Base-by-base conservation (phyloP, 1,139 yeast species). In the Suhomyces choctaworum region DNA sequence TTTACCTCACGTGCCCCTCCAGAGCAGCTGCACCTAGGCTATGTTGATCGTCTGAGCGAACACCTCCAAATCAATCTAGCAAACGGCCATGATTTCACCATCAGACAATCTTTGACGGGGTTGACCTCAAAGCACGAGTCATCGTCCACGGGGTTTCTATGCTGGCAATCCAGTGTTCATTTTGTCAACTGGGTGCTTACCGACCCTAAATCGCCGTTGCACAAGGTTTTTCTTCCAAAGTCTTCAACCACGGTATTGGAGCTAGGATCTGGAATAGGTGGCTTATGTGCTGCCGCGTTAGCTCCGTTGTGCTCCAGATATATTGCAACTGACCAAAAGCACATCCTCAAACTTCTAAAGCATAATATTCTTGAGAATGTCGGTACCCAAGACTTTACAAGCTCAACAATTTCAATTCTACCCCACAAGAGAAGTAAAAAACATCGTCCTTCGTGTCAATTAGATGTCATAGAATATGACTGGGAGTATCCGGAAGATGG, bases 211-310 rank as follows among this genome's bases (percentile, higher is more conserved):
- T 52, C 66, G 37, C 69, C 69, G 1, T 49, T 64, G 14, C 27
- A 37, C 23, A 7, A 11, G 4, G 3, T 36, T 3, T 44, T 56
- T 24, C 16, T 40, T 22, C 42, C 42, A 10, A 32, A 50, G 23
- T 46, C 50, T 2, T 37, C 31, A 2, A 22, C 52, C 5, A 44
- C 42, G 1, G 69, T 81, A 0, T 57, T 82, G 3, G 92, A 83
- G 47, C 53, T 83, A 5, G 94, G 94, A 0, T 57, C 85, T 11
- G 94, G 94, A 0, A 73, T 73, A 0, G 70, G 81, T 1, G 89
- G 83, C 0, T 54, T 82, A 1, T 54, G 78, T 17, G 78, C 79
- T 0, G 55, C 73, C 4, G 53, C 69, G 0, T 40, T 82, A 10
- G 77, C 74, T 0, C 64, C 66, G 0, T 28, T 36, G 9, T 62